Base-by-base conservation (phyloP, 179 eudicot genomes). In the Amaranthus tricolor region DNA sequence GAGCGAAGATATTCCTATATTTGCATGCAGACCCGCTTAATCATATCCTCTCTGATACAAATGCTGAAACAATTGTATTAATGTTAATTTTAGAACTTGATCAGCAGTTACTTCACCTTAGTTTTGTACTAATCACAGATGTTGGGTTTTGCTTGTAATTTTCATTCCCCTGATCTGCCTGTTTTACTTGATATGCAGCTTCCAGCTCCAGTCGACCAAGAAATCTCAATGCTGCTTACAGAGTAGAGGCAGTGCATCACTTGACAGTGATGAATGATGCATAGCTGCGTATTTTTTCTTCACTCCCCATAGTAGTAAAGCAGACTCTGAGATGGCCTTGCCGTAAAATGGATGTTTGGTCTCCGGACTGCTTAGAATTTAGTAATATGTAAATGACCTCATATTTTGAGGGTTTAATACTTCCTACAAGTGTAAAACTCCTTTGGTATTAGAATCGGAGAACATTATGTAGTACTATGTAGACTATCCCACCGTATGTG, bases 181-280 rank as follows among this genome's bases (percentile, higher is more conserved):
- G 59, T 48, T 49, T 73, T 66, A 6, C 48, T 24, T 61, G 19
- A 52, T 67, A 16, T 82, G 79, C 86, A 85, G 88, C 85, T 85
- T 74, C 86, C 83, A 60, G 74, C 82, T 60, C 71, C 82, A 13
- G 54, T 77, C 2, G 73, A 75, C 73, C 73, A 78, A 16, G 82
- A 86, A 16, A 63, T 86, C 47, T 78, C 74, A 8, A 86, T 83
- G 85, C 77, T 86, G 24, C 53, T 86, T 73, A 86, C 86, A 0
- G 89, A 86, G 47, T 86, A 84, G 78, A 49, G 43, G 66, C 15
- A 53, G 24, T 15, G 20, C 71, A 67, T 45, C 61, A 56, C 70
- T 43, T 13, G 12, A 43, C 65, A 44, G 54, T 21, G 40, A 43
- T 63, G 20, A 47, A 7, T 16, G 59, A 69, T 24, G 61, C 72